A percentile compares a stretch with the other conserved stretches of the same genome.
These are phyloP conservation scores for Cudoniella acicularis DNA, from an alignment of 495 filamentous ascomycete species.

Conservation along the genomic window DNA sequence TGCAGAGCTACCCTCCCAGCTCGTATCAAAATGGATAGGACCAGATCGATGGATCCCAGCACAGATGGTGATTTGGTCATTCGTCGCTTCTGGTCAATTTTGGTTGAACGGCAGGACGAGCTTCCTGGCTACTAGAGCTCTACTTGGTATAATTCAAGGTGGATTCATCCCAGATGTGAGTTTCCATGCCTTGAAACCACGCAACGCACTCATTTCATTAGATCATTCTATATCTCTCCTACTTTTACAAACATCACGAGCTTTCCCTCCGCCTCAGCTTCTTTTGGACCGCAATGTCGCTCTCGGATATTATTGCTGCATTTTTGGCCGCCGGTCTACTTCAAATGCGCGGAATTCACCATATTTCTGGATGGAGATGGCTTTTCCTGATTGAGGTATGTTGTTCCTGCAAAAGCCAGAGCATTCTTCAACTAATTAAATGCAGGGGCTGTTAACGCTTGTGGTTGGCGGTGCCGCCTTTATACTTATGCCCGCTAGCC, in stretches of 20 bases:
- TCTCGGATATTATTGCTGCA: slow-evolving; percentile 63
- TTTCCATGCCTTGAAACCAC: neutral
- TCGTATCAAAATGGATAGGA: slow-evolving; percentile 70
- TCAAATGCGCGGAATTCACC: slow-evolving; percentile 58
- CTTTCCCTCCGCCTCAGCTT: slow-evolving; percentile 62
- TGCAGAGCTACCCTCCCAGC: slow-evolving; percentile 73
- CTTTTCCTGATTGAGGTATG: slow-evolving; percentile 52
- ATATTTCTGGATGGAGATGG: slow-evolving; percentile 69
- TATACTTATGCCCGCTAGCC: slow-evolving; percentile 70
- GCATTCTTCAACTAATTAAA: slow-evolving; percentile 24
- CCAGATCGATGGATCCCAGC: slow-evolving; percentile 83
- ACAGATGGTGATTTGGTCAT: slow-evolving; percentile 77
- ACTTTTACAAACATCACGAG: slow-evolving; percentile 73
- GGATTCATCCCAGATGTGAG: slow-evolving; percentile 55
- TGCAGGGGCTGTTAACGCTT: slow-evolving; percentile 55
- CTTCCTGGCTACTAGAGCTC: slow-evolving; percentile 60
- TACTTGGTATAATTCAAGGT: slow-evolving; percentile 74
- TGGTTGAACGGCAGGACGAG: slow-evolving; percentile 56
- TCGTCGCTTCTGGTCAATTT: slow-evolving; percentile 68
- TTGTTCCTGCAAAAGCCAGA: neutral
- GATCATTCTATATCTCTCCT: slow-evolving; percentile 64
- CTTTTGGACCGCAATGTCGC: slow-evolving; percentile 70
- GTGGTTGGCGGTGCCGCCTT: slow-evolving; percentile 62
- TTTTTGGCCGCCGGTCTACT: slow-evolving; percentile 73
- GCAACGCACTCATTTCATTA: slow-evolving; percentile 28